Conservation (phyloP, 2,329 filamentous ascomycete species). For the Sodiomyces alkalinus region DNA sequence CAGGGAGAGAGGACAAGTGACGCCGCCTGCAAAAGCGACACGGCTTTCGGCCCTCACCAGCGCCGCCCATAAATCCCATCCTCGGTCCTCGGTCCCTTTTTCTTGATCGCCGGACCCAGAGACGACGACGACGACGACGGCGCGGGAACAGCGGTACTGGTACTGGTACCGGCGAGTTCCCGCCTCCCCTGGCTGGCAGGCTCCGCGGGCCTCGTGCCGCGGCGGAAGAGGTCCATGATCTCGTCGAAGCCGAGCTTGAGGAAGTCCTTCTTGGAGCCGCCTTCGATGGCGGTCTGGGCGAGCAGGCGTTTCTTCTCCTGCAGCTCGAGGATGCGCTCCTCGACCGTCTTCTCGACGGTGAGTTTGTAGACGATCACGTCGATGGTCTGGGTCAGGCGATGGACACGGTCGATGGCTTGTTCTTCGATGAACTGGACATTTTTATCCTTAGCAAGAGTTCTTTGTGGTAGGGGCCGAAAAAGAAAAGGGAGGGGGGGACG, state of each 20-base stretch:
- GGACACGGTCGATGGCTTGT: slow-evolving; percentile 95
- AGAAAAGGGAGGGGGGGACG: neutral
- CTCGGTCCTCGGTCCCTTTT: slow-evolving; percentile 5
- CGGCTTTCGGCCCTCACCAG: too few species aligned
- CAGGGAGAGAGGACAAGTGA: too few species aligned
- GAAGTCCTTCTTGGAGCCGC: slow-evolving; percentile 39
- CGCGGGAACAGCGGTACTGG: too few species aligned
- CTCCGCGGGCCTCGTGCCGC: slow-evolving; percentile 1
- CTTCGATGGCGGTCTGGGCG: slow-evolving; percentile 83
- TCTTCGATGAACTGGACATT: slow-evolving; percentile 84
- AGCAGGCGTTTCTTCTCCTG: slow-evolving; percentile 89
- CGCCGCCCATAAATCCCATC: slow-evolving; percentile 6
- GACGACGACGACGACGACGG: too few species aligned
- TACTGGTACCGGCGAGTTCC: too few species aligned
- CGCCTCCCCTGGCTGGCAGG: slow-evolving; percentile 9
- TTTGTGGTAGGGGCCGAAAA: neutral
- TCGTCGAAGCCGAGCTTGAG: slow-evolving; percentile 2
- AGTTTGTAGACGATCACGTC: slow-evolving; percentile 94
- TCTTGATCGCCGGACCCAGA: slow-evolving; percentile 15
- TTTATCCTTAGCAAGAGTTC: neutral
- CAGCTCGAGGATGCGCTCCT: slow-evolving; percentile 85
- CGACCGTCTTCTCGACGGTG: slow-evolving; percentile 73
- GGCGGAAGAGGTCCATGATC: slow-evolving; percentile 41
- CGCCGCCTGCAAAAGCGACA: too few species aligned
- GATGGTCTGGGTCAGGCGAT: slow-evolving; percentile 91